These are phyloP conservation scores for Periconia sp. DNA, from an alignment of 2,329 filamentous ascomycete species.

Conservation along the genomic window DNA sequence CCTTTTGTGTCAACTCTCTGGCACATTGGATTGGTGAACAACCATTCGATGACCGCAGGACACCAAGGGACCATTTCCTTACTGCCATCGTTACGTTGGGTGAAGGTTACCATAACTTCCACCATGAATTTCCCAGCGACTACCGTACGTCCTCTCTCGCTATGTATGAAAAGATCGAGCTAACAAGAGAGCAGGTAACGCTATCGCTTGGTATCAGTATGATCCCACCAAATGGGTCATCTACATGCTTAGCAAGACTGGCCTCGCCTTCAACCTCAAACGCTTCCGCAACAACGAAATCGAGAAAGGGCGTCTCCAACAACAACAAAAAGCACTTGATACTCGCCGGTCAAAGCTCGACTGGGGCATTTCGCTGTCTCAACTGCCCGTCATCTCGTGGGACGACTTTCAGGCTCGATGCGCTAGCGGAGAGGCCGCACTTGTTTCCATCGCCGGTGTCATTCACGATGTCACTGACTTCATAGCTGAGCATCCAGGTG, in stretches of 20 bases:
- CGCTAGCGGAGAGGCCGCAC: constrained; percentile 33
- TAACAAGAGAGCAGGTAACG: constrained; percentile 33
- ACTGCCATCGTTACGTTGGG: constrained; percentile 49
- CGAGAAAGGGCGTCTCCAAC: constrained; percentile 49
- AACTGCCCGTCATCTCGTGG: constrained; percentile 47
- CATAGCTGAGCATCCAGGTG: constrained; percentile 46
- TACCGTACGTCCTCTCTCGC: constrained; percentile 38
- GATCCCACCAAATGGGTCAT: constrained; percentile 51
- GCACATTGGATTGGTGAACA: constrained; percentile 60
- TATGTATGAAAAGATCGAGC: background rate
- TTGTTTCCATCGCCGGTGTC: constrained; percentile 45
- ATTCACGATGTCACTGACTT: constrained; percentile 48
- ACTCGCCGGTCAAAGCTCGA: constrained; percentile 41
- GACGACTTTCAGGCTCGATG: constrained; percentile 42
- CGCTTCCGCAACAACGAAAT: constrained; percentile 49
- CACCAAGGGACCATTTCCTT: constrained; percentile 44
- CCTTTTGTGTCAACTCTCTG: constrained; percentile 59
- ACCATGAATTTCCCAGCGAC: constrained; percentile 50
- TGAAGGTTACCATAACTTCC: constrained; percentile 52
- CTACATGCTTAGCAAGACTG: constrained; percentile 37
- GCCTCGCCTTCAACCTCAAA: constrained; percentile 45
- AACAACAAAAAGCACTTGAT: constrained; percentile 48
- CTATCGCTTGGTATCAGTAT: constrained; percentile 47
- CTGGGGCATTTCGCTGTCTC: constrained; percentile 45
- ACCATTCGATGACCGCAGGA: constrained; percentile 48